Base-by-base conservation (phyloP, 2,329 filamentous ascomycete genomes). In the Incumbomyces delicatus region DNA sequence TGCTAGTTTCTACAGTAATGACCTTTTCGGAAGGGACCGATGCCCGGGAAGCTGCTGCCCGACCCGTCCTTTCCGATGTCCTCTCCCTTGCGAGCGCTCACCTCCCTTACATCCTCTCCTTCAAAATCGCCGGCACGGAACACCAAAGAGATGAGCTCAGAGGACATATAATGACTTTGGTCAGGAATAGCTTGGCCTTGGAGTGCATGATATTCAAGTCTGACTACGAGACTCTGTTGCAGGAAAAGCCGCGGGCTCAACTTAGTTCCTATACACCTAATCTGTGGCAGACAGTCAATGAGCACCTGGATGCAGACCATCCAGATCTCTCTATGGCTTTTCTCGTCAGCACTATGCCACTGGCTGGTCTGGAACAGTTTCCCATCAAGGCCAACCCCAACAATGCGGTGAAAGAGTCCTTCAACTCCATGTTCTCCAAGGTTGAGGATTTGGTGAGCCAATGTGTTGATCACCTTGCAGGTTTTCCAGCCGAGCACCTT, bases 281-380 rank as follows among this genome's bases (percentile, higher is more conserved):
- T 13, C 78, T 95, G 35, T 95, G 89, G 83, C 83, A 87, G 52
- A 75, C 79, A 1, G 83, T 89, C 39, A 72, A 86, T 39, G 75
- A 81, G 41, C 77, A 80, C 20, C 74, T 92, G 41, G 75, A 79
- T 53, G 73, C 78, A 22, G 76, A 80, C 30, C 78, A 85, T 54
- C 66, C 83, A n/a, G 73, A 79, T 4, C 70, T 95, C n/a, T 86
- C 87, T 1, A 81, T 78, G 41, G 78, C 79, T 31, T 81, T 90
- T 55, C 63, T 95, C 2, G 70, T 81, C 39, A 85, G 85, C 7
- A 80, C 85, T 7, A 73, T 78, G 43, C 76, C 79, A 1, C 70
- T 95, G 1, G 77, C 87, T 16, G 80, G 83, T 0, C 71, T 95
- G 16, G 89, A 95, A 61, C 77, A 79, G 46, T 82, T 95, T 47